Percentiles rank a stretch among this genome's conserved stretches.
Conservation (phyloP, 345 rosid genomes). For the Psidium guajava region DNA sequence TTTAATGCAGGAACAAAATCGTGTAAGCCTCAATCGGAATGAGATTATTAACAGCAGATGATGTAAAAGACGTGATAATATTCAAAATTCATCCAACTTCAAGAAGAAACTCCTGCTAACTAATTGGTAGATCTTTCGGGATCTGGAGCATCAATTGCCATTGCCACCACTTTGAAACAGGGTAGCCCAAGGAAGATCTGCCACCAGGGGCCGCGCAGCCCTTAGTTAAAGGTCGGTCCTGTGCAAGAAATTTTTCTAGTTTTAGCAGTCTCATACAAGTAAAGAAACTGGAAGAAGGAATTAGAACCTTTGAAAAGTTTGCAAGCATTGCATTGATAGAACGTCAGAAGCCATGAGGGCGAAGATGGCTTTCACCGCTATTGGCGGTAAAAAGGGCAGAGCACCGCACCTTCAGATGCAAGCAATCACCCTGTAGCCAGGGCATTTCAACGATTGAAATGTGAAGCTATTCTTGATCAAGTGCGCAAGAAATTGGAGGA, state of each 20-base stretch:
- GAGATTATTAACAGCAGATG: background rate
- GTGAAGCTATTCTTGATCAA: background rate
- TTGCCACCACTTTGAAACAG: conserved; percentile 21
- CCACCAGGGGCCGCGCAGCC: conserved; percentile 37
- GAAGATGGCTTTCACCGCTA: background rate
- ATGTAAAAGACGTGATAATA: too few relatives aligned
- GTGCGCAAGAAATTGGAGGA: background rate
- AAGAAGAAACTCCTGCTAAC: background rate
- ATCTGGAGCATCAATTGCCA: background rate
- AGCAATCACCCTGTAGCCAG: background rate
- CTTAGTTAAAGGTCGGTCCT: conserved; percentile 47
- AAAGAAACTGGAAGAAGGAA: background rate
- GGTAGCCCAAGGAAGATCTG: conserved; percentile 28
- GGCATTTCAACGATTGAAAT: background rate
- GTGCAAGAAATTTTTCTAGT: background rate
- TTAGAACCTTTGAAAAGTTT: background rate
- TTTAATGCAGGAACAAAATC: background rate
- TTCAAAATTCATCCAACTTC: background rate
- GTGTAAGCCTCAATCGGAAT: background rate
- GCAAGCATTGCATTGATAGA: background rate
- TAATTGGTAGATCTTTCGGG: background rate
- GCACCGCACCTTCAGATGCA: background rate
- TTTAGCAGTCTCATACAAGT: background rate
- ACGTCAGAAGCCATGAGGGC: background rate
- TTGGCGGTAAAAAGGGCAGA: background rate